Base-by-base conservation (phyloP, 148 eudicot species). In the Fagopyrum homotropicum region DNA sequence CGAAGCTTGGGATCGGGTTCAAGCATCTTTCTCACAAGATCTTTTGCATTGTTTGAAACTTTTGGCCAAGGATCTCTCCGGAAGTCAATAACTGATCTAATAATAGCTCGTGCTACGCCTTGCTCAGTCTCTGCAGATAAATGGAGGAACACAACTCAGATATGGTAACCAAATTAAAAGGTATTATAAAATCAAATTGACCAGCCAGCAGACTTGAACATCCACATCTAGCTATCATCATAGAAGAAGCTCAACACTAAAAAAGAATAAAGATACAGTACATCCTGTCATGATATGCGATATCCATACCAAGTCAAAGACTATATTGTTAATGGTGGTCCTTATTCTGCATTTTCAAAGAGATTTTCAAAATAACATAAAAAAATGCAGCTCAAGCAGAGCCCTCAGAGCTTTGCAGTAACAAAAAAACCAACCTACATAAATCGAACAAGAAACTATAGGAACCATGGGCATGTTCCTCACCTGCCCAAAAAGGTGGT, bases 401-500 rank as follows among this genome's bases (percentile, higher is more conserved):
- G 26, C 26, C 26, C 26, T 22, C 26, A 22, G 26, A 22, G 26
- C 26, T 22, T 55, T 55, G 19, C 22, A 55, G 19, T 55, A 4
- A 15, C n/a, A 9, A 48, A 48, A 6, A 2, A 48, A 6, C 1
- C 40, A 35, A 35, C 40, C 2, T 35, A 35, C 3, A 35, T 35
- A 35, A 35, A 35, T 35, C 2, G 40, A 35, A 35, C 40, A 35
- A 35, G 40, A 35, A 35, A 35, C 40, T 35, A 35, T 12, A 51
- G 55, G 55, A 12, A 10, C 8, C 61, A 56, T 56, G 61, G 61
- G 2, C 9, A 68, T 35, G 72, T 12, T 40, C 3, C 83, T 72
- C 35, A 87, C 90, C 90, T 78, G 90, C 88, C 90, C 90, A 87
- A 80, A 87, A 87, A 14, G 90, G 90, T 16, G 90, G 90, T 51